Percentiles rank a stretch among this genome's conserved stretches.
Evolutionary conservation across 2,329 filamentous ascomycete species (phyloP).

Genomic region (Cordyceps militaris): DNA sequence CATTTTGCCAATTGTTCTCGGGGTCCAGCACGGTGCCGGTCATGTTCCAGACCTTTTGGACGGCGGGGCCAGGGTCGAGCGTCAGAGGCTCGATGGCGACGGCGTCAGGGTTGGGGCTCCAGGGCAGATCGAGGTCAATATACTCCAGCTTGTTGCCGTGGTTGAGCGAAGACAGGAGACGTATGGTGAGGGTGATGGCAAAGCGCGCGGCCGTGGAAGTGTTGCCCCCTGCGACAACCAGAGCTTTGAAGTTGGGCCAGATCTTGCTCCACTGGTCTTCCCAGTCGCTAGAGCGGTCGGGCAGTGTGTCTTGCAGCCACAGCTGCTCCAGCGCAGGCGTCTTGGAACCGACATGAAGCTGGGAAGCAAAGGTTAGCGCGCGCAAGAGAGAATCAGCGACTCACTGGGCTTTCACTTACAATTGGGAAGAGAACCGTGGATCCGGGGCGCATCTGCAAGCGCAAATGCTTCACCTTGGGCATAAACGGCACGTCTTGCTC

Average conservation of each 20-base stretch:
- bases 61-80: not conserved
- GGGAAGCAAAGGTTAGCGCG: conserved; percentile 6
- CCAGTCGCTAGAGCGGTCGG: conserved; percentile 15
- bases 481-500: conserved; percentile 17
- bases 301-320: conserved; percentile 23
- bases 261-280: conserved; percentile 16
- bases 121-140: conserved; percentile 26
- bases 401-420: conserved; percentile 15
- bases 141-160: conserved; percentile 21
- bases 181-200: conserved; percentile 1
- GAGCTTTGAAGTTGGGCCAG: conserved; percentile 26
- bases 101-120: conserved; percentile 11
- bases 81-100: conserved; percentile 7
- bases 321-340: conserved; percentile 28
- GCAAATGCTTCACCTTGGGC: conserved; percentile 24
- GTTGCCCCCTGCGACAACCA: conserved; percentile 20
- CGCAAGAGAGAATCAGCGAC: not conserved
- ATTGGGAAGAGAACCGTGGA: conserved; percentile 14
- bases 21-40: conserved; percentile 6
- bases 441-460: conserved; percentile 19
- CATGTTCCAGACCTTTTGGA: conserved; percentile 10
- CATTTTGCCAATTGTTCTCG: conserved; percentile 2
- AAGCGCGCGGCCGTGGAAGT: conserved; percentile 13
- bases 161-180: conserved; percentile 22
- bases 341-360: conserved; percentile 22